A percentile compares a stretch with the other conserved stretches of the same genome.
phyloP scores from a whole-genome alignment of 179 eudicot species.

The Kewa caespitosa region DNA sequence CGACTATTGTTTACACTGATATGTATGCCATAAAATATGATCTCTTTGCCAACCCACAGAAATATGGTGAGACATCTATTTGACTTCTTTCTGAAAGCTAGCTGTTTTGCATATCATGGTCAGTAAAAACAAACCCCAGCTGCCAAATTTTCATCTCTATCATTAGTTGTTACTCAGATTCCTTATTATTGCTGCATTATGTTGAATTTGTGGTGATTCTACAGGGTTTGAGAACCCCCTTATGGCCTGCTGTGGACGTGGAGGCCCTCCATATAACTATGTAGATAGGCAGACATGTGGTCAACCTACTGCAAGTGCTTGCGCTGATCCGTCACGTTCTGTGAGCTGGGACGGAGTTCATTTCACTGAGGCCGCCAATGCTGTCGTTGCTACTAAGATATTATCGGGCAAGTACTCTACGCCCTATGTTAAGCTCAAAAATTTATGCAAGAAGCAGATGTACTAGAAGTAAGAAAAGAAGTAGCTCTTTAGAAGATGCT shows the following conservation, averaged over 20 bases:
- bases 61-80: constrained; percentile 45
- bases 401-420: constrained; percentile 60
- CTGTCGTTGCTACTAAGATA: constrained; percentile 61
- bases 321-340: constrained; percentile 56
- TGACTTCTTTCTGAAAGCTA: neutral
- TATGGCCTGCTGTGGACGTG: constrained; percentile 81
- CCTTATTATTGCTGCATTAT: neutral
- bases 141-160: no score
- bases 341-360: constrained; percentile 93
- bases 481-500: no score
- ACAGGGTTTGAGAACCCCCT: constrained; percentile 80
- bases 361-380: constrained; percentile 88
- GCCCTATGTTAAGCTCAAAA: constrained; percentile 26
- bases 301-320: constrained; percentile 58
- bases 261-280: constrained; percentile 81
- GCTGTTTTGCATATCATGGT: no score
- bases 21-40: constrained; percentile 71
- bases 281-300: constrained; percentile 63
- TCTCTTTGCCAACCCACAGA: constrained; percentile 64
- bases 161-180: no score
- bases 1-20: constrained; percentile 38
- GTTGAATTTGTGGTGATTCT: constrained; percentile 8
- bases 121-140: no score
- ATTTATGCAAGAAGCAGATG: constrained; percentile 16
- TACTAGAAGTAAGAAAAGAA: no score